Evolutionary conservation across 495 filamentous ascomycete species (phyloP).

Genomic region (Xylaria castorea): DNA sequence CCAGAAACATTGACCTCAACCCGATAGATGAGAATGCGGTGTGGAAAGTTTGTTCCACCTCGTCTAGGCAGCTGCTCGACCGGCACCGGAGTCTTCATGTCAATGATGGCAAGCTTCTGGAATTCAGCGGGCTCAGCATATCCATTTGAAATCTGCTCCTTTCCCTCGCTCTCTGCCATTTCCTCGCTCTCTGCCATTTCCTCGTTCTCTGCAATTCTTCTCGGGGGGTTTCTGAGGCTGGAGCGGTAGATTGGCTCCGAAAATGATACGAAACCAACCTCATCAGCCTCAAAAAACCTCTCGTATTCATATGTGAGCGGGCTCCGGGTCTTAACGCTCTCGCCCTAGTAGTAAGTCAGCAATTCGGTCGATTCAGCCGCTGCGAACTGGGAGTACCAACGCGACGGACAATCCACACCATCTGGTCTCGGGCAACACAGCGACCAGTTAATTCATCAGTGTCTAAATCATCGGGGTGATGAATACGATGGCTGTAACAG

Average conservation of each 20-base stretch:
- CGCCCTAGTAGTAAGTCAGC: neutral
- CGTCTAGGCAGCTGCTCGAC: slow-evolving; percentile 14
- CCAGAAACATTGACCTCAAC: slow-evolving; percentile 22
- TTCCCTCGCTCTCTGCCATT: neutral
- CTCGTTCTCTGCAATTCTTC: slow-evolving; percentile 4
- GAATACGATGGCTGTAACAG: neutral
- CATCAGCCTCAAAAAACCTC: slow-evolving; percentile 5
- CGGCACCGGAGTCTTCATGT: slow-evolving; percentile 18
- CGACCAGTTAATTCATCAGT: neutral
- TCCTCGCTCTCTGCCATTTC: neutral
- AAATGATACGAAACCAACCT: slow-evolving; percentile 4
- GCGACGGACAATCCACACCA: slow-evolving; percentile 13
- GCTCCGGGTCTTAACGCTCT: slow-evolving; percentile 10
- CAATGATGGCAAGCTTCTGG: neutral
- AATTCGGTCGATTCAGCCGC: neutral
- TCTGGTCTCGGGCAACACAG: slow-evolving; percentile 11
- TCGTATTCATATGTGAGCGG: slow-evolving; percentile 11
- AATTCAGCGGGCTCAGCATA: neutral
- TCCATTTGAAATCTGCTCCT: neutral
- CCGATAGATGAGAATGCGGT: neutral
- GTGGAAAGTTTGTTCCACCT: neutral
- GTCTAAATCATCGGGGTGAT: neutral
- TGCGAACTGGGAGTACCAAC: neutral
- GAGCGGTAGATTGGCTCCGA: slow-evolving; percentile 20
- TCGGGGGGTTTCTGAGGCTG: neutral